These are phyloP conservation scores for Xylariomycetidae sp. DNA, from an alignment of 2,329 filamentous ascomycete species.

Conservation along the genomic window DNA sequence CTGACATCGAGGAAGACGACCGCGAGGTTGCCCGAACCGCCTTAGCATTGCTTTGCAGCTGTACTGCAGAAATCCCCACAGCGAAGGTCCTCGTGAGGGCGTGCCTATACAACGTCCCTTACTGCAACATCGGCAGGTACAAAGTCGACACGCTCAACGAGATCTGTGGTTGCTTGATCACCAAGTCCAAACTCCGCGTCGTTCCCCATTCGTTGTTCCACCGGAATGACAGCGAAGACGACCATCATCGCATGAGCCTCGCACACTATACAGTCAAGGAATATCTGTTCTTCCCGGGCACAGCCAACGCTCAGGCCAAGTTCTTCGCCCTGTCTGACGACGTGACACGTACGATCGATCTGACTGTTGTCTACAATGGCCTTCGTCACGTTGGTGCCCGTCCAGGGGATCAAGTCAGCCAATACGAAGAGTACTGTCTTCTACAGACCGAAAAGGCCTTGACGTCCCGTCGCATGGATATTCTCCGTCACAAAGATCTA, in stretches of 20 bases:
- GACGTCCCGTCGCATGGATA: conserved; percentile 2
- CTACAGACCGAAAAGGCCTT: conserved; percentile 9
- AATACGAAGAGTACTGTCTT: conserved; percentile 14
- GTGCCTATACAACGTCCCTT: conserved; percentile 17
- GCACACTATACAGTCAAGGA: conserved; percentile 25
- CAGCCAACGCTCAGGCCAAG: conserved; percentile 9
- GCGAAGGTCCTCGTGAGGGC: conserved; percentile 20
- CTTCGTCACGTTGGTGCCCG: conserved; percentile 8
- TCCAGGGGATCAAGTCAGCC: conserved; percentile 1
- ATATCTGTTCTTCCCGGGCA: conserved; percentile 15
- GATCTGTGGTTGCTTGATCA: conserved; percentile 20
- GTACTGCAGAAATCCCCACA: conserved; percentile 13
- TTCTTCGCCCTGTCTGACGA: conserved; percentile 17
- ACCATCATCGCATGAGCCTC: conserved; percentile 12
- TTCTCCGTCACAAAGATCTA: conserved; percentile 6
- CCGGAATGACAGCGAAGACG: conserved; percentile 8
- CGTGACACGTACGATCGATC: conserved; percentile 5
- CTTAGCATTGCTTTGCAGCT: conserved; percentile 21
- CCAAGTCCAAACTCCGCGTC: conserved; percentile 8
- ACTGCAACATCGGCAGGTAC: conserved; percentile 11
- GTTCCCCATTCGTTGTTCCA: conserved; percentile 4
- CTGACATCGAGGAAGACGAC: conserved; percentile 10
- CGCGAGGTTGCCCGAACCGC: conserved; percentile 19
- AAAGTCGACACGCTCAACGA: conserved; percentile 9
- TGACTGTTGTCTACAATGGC: conserved; percentile 13